Base-by-base conservation (phyloP, 805 yeast genomes). In the Nakazawaea laoshanensis region DNA sequence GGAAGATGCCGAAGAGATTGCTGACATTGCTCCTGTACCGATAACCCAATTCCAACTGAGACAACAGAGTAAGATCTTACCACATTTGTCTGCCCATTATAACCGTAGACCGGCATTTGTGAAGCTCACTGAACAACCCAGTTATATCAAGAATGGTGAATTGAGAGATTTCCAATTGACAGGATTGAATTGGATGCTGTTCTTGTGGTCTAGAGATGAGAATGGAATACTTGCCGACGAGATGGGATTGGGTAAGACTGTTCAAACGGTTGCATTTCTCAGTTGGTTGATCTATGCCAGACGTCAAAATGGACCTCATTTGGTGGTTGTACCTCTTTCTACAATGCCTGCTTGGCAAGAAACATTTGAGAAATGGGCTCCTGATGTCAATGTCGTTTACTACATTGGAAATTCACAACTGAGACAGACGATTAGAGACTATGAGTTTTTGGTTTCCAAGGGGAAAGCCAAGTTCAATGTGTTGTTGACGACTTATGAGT, bases 261-360 rank as follows among this genome's bases (percentile, higher is more conserved):
- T 92, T 11, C 98, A 92, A 58, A 92, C 97, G 0, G 95, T 92
- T 10, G 72, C 95, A 3, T 92, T 92, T 50, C 63, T 92, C 42
- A 82, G 95, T 29, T 92, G 98, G 97, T 68, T 92, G 32, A 75
- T 92, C 24, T 92, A 82, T 55, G 94, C 96, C 4, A 75, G 98
- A 53, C 74, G 95, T 57, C 98, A 92, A 52, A 84, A 88, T 56
- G 99, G 99, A 6, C 98, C 99, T 3, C 96, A 89, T 55, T 52
- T 92, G 27, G 92, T 92, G 13, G 98, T 92, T 19, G 98, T 92
- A 6, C 99, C 99, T 1, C 62, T 92, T 37, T 83, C 95, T 2
- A 92, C 99, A 0, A 77, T 92, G 35, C 96, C 97, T 3, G 95
- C 98, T 0, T 92, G 99, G 99, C 97, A 92, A 60, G 98, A 92